Evolutionary conservation across 176 grass and related monocot genomes (phyloP).

Genomic region (Musa troglodytarum): DNA sequence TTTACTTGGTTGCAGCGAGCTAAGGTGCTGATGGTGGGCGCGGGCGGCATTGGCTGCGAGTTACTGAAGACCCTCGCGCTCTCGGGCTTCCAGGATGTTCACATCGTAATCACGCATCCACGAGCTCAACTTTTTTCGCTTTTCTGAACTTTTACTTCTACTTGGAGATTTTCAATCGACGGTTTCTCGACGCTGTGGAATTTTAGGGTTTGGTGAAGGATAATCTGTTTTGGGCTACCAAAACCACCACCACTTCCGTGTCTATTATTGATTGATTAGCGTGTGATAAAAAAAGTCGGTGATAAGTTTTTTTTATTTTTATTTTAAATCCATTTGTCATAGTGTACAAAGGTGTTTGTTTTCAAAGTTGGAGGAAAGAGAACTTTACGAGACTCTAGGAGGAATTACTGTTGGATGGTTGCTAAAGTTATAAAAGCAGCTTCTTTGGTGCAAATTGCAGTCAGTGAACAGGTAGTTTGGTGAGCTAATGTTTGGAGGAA

Average conservation of each 20-base stretch:
- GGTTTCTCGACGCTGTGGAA: not conserved
- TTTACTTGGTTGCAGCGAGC: slow-evolving; percentile 40
- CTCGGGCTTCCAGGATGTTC: slow-evolving; percentile 79
- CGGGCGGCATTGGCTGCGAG: slow-evolving; percentile 97
- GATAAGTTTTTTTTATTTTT: not conserved
- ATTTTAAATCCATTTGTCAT: too few relatives aligned
- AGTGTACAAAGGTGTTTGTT: too few relatives aligned
- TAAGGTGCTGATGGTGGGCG: slow-evolving; percentile 96
- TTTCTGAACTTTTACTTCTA: not conserved
- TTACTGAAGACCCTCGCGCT: slow-evolving; percentile 96
- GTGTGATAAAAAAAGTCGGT: not conserved
- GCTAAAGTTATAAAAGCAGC: too few relatives aligned
- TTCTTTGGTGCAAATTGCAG: too few relatives aligned
- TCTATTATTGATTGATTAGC: not conserved
- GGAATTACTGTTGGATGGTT: too few relatives aligned
- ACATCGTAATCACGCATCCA: slow-evolving; percentile 49
- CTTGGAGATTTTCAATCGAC: not conserved
- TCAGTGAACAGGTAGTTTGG: too few relatives aligned
- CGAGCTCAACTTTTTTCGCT: not conserved
- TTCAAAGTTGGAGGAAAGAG: too few relatives aligned
- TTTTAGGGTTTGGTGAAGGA: not conserved
- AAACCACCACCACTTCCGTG: not conserved
- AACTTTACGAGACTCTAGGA: too few relatives aligned
- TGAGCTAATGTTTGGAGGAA: too few relatives aligned
- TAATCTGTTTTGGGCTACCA: not conserved